phyloP scores from a whole-genome alignment of 495 filamentous ascomycete genomes.

The Sphaerosporella brunnea region DNA sequence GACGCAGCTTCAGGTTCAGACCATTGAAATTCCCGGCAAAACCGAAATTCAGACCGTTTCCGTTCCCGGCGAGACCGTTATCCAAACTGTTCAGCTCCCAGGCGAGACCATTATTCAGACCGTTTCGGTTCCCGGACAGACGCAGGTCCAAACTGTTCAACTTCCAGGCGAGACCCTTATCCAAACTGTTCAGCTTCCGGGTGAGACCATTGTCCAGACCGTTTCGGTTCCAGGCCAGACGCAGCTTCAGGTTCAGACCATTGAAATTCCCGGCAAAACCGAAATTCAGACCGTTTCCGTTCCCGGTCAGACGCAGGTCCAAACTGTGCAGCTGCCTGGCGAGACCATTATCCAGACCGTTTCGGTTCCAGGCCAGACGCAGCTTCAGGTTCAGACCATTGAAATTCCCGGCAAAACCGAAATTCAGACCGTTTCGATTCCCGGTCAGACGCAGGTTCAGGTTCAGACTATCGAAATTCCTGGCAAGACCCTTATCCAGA shows the following conservation, averaged over 20 bases:
- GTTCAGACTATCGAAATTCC: too few relatives aligned
- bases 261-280: constrained; percentile 13
- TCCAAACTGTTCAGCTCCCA: too few relatives aligned
- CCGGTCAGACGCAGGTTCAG: constrained; percentile 18
- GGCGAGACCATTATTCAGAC: constrained; percentile 7
- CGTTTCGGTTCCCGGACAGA: constrained; percentile 11
- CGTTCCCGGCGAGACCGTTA: too few relatives aligned
- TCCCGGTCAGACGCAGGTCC: constrained; percentile 14
- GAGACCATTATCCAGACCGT: constrained; percentile 17
- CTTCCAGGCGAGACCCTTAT: constrained; percentile 19
- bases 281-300: constrained; percentile 16
- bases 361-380: constrained; percentile 13
- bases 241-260: constrained; percentile 1
- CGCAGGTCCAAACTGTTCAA: constrained; percentile 18
- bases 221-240: constrained; percentile 17
- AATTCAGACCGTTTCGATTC: constrained; percentile 12
- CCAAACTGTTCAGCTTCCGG: constrained; percentile 16
- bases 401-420: constrained; percentile 17
- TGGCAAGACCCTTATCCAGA: too few relatives aligned
- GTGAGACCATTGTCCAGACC: constrained; percentile 14
- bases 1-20: too few relatives aligned
- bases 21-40: too few relatives aligned
- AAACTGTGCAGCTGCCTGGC: constrained; percentile 15
- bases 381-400: constrained; percentile 14
- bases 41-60: too few relatives aligned